Percentiles rank a stretch among this genome's conserved stretches.
Evolutionary conservation across 306 rosid species (phyloP).

Genomic region (Sophora flavescens): DNA sequence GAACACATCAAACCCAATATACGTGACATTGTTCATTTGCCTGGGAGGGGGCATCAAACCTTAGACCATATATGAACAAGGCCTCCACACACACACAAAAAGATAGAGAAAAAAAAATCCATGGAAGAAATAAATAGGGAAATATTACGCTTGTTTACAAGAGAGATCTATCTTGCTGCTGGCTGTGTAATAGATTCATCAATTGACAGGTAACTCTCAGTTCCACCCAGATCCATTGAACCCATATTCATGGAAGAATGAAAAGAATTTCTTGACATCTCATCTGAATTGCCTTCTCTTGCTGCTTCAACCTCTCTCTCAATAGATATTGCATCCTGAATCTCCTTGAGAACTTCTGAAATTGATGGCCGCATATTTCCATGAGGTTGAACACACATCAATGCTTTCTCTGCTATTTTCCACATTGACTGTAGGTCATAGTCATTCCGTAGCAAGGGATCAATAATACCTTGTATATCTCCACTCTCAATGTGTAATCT

Average conservation of each 20-base stretch:
- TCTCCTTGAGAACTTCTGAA: constrained; percentile 95
- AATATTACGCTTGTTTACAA: constrained; percentile 11
- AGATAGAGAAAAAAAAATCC: neutral
- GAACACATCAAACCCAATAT: neutral
- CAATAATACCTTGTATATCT: constrained; percentile 93
- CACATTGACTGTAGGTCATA: constrained; percentile 96
- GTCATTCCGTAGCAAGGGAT: constrained; percentile 66
- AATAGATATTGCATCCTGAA: constrained; percentile 86
- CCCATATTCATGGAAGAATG: constrained; percentile 79
- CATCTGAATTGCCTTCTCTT: constrained; percentile 79
- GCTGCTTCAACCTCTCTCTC: constrained; percentile 65
- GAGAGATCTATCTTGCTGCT: constrained; percentile 64
- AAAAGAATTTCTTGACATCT: constrained; percentile 65
- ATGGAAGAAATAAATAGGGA: constrained; percentile 3
- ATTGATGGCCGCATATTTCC: constrained; percentile 92
- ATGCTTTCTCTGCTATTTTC: constrained; percentile 98
- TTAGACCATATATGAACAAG: constrained; percentile 33
- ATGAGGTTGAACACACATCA: constrained; percentile 94
- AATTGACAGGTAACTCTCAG: constrained; percentile 71
- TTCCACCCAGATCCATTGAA: constrained; percentile 69
- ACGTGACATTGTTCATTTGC: neutral
- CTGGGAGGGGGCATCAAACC: constrained; percentile 12
- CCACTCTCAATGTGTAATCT: constrained; percentile 91
- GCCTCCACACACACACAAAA: constrained; percentile 15
- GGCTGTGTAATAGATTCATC: constrained; percentile 86